Percentiles rank a stretch among this genome's conserved stretches.
phyloP scores from a whole-genome alignment of 306 rosid species.

The Urtica urens region DNA sequence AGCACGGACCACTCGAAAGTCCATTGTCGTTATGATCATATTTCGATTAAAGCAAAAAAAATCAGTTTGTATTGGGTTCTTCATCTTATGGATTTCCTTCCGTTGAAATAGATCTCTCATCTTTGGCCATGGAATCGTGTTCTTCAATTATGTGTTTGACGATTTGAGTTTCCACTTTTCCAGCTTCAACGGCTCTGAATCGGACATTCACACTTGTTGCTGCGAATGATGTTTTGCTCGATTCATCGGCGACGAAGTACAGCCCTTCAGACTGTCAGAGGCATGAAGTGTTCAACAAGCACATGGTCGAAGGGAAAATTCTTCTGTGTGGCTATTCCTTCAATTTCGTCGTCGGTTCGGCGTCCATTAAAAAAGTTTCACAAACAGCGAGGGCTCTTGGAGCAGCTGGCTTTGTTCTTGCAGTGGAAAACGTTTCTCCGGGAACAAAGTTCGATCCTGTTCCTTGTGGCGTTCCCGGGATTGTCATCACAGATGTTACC shows the following conservation, averaged over 20 bases:
- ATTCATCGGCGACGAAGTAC: slow-evolving; percentile 73
- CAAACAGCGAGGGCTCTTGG: slow-evolving; percentile 91
- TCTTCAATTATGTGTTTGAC: too few species aligned
- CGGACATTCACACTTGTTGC: slow-evolving; percentile 75
- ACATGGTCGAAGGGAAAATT: slow-evolving; percentile 80
- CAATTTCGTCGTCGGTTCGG: slow-evolving; percentile 78
- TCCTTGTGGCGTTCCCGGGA: slow-evolving; percentile 84
- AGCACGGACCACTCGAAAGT: too few species aligned
- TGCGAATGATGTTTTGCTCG: slow-evolving; percentile 83
- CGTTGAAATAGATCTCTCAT: too few species aligned
- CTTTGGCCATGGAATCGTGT: too few species aligned
- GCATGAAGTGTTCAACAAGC: slow-evolving; percentile 83
- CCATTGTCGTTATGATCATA: too few species aligned
- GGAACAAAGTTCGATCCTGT: slow-evolving; percentile 97
- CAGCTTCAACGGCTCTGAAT: slow-evolving; percentile 78
- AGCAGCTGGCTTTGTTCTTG: slow-evolving; percentile 93
- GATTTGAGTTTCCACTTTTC: too few species aligned
- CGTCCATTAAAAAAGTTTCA: slow-evolving; percentile 79
- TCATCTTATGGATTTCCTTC: too few species aligned
- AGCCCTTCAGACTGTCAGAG: slow-evolving; percentile 94
- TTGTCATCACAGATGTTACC: slow-evolving; percentile 67
- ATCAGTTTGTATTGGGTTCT: too few species aligned
- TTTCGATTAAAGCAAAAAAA: too few species aligned
- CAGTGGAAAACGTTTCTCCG: slow-evolving; percentile 83
- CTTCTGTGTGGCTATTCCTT: slow-evolving; percentile 99